These are phyloP conservation scores for Zancudomyces culisetae DNA, from an alignment of 371 early-diverging fungal species.

Conservation along the genomic window DNA sequence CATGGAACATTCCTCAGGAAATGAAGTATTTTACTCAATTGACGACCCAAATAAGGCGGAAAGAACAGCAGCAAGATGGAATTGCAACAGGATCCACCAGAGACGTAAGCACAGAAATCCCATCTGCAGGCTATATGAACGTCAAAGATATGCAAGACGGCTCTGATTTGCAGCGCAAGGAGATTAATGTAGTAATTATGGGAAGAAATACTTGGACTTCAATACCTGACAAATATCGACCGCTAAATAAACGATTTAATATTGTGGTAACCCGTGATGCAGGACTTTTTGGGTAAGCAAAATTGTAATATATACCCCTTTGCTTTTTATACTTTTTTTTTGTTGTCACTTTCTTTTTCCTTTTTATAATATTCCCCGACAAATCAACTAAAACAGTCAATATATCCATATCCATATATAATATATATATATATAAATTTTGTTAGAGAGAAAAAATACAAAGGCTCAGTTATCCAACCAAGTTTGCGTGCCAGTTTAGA, in stretches of 20 bases:
- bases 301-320: not conserved
- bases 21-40: slow-evolving; percentile 61
- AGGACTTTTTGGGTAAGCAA: slow-evolving; percentile 4
- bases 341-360: slow-evolving; percentile 1
- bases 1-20: slow-evolving; percentile 74
- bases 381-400: too few species aligned
- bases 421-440: too few species aligned
- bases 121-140: not conserved
- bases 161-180: not conserved
- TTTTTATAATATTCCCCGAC: too few species aligned
- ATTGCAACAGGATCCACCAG: too few species aligned
- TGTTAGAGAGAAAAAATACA: too few species aligned
- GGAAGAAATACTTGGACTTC: slow-evolving; percentile 80
- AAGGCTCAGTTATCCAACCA: too few species aligned
- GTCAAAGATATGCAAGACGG: not conserved
- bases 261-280: slow-evolving; percentile 49
- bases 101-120: slow-evolving; percentile 2
- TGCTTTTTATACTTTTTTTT: not conserved
- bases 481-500: too few species aligned
- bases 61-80: too few species aligned
- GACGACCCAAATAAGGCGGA: too few species aligned
- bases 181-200: slow-evolving; percentile 64
- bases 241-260: slow-evolving; percentile 53
- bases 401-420: too few species aligned
- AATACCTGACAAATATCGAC: slow-evolving; percentile 54